These are phyloP conservation scores for Dothistroma pini DNA, from an alignment of 2,329 filamentous ascomycete genomes.

Conservation along the genomic window DNA sequence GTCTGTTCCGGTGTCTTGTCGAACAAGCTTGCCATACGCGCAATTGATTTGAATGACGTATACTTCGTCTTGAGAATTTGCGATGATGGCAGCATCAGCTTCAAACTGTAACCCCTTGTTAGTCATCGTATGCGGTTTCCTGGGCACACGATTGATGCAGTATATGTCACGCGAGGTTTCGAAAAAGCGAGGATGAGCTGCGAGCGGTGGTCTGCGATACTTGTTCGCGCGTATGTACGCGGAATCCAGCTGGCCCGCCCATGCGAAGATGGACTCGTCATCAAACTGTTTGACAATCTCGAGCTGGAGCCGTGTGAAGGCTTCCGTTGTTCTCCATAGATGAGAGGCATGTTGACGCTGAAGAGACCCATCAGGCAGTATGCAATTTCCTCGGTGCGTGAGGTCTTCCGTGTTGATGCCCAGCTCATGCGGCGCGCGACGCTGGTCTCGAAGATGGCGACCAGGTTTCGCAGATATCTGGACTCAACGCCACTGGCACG, in stretches of 20 bases:
- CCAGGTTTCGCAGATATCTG: background rate
- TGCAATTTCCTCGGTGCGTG: conserved; percentile 18
- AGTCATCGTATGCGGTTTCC: background rate
- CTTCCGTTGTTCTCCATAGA: conserved; percentile 24
- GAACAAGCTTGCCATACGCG: background rate
- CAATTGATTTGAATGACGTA: background rate
- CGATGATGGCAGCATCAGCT: background rate
- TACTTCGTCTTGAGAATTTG: background rate
- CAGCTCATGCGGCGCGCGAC: conserved; percentile 22
- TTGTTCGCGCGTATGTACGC: background rate
- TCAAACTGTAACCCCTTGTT: background rate
- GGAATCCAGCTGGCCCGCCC: background rate
- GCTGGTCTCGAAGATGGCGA: background rate
- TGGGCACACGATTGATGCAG: background rate
- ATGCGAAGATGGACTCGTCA: conserved; percentile 27
- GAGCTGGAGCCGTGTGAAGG: conserved; percentile 26
- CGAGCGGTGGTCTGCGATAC: background rate
- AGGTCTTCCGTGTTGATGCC: conserved; percentile 20
- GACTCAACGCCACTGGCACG: too few relatives aligned
- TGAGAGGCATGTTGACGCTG: conserved; percentile 24
- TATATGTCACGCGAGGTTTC: background rate
- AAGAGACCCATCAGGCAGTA: conserved; percentile 18
- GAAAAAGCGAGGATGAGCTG: background rate
- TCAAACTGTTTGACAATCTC: conserved; percentile 22
- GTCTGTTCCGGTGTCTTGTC: background rate